Evolutionary conservation across 2,329 filamentous ascomycete genomes (phyloP), one percentile per base, ranked within the genome.

Genomic region (Trichophyton schoenleinii): DNA sequence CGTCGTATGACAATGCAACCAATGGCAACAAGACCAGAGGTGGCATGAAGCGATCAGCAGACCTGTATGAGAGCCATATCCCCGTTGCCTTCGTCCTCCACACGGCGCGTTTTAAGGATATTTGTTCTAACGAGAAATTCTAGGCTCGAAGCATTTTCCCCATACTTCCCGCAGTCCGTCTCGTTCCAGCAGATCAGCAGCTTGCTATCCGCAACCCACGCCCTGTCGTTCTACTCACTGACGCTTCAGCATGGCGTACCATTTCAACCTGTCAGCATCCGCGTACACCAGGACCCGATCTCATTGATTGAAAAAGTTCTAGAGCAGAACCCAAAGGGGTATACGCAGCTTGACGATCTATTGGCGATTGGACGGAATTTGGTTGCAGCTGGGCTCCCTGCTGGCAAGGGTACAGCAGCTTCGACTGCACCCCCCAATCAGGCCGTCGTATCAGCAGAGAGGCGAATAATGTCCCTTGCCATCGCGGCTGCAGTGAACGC

Each of bases 191-290:
- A 81, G 59, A 77, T 78, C 28, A 73, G 76, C 20, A 78, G 82
- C 31, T 74, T 87, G 31, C 78, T 86, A 44, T 74, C 79, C 57
- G 84, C 83, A 15, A 86, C 84, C 0, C 84, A 87, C 67, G 76
- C 83, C 18, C 72, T 87, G 63, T 87, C 84, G 0, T 86, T 83
- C 67, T 87, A 87, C 68, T 83, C 82, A 1, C 73, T 87, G 6
- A 85, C 79, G 0, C 73, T 87, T 3, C 81, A 86, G 66, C 83
- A 86, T 63, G 83, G 82, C 18, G 81, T 86, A 15, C 83, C 83
- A 1, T 86, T 87, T 67, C 81, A 84, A 66, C 84, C 84, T 2
- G 84, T 86, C 66, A 85, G 80, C 68, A 86, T 87, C 62, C 80
- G 84, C n/a, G 81, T 83, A 46, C 82, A 81, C 65, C 73, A 78